Percentiles rank a stretch among this genome's conserved stretches.
Conservation (phyloP, 768 basidiomycete species). For the Leucocoprinus sp. region DNA sequence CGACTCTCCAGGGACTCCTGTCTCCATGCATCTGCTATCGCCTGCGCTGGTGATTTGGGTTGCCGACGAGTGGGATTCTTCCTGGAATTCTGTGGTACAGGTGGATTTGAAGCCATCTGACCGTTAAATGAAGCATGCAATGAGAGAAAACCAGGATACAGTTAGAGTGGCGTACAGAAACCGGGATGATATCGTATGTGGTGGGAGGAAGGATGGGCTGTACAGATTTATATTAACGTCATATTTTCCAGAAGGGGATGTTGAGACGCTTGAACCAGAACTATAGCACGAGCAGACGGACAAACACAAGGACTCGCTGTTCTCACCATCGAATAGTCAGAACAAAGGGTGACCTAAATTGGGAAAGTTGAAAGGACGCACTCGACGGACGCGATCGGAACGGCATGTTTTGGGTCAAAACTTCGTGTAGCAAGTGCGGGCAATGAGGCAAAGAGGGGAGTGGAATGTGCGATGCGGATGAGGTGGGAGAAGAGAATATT, state of each 20-base stretch:
- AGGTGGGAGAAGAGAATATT: constrained; percentile 11
- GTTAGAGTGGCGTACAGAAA: constrained; percentile 30
- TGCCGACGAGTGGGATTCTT: constrained; percentile 24
- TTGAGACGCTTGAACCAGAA: constrained; percentile 27
- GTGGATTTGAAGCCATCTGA: constrained; percentile 39
- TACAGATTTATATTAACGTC: constrained; percentile 38
- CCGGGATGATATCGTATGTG: constrained; percentile 26
- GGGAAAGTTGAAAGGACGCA: constrained; percentile 41
- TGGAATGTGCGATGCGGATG: constrained; percentile 10
- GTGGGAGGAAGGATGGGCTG: constrained; percentile 25
- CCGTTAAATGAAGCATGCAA: constrained; percentile 21
- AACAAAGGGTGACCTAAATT: constrained; percentile 44
- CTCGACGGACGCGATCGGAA: constrained; percentile 30
- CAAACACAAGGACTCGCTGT: constrained; percentile 27
- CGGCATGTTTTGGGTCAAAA: constrained; percentile 33
- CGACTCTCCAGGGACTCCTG: constrained; percentile 51
- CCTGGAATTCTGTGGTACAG: constrained; percentile 26
- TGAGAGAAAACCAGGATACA: constrained; percentile 22
- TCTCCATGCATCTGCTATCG: constrained; percentile 65
- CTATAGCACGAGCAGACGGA: constrained; percentile 29
- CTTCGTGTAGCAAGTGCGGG: constrained; percentile 21
- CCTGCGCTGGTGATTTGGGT: constrained; percentile 44
- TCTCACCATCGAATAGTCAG: constrained; percentile 29
- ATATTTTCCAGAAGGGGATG: constrained; percentile 29
- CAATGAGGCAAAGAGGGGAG: constrained; percentile 18